These are phyloP conservation scores for Rhynchosporium secalis DNA, from an alignment of 2,329 filamentous ascomycete genomes.

Conservation along the genomic window DNA sequence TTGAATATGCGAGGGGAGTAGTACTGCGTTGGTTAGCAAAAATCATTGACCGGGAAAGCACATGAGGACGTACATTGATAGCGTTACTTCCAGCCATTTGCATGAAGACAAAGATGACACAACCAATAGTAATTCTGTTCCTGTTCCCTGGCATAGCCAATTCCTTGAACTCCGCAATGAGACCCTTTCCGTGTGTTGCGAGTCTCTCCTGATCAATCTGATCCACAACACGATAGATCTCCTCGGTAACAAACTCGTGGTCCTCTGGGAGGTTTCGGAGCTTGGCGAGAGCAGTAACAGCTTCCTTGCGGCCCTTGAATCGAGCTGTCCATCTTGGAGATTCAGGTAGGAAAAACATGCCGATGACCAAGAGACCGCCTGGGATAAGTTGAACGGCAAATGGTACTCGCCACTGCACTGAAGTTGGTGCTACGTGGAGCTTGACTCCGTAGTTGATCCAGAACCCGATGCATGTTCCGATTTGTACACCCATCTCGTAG, in stretches of 20 bases:
- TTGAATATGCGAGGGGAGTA: conserved; percentile 61
- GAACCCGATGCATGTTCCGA: conserved; percentile 47
- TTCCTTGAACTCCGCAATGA: conserved; percentile 12
- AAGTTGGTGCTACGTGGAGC: conserved; percentile 42
- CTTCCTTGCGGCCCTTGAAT: conserved; percentile 59
- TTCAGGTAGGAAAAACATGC: conserved; percentile 40
- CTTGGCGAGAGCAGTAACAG: conserved; percentile 54
- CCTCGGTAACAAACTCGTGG: conserved; percentile 47
- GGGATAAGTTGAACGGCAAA: conserved; percentile 39
- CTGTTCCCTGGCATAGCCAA: conserved; percentile 30
- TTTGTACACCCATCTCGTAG: conserved; percentile 48
- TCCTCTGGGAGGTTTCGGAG: conserved; percentile 50
- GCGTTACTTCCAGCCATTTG: conserved; percentile 56
- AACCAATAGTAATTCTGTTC: conserved; percentile 48
- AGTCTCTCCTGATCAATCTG: conserved; percentile 71
- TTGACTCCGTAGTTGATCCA: conserved; percentile 53
- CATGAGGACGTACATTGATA: neutral
- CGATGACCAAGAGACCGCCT: conserved; percentile 40
- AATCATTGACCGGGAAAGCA: too few species aligned
- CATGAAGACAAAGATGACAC: conserved; percentile 58
- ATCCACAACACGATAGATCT: conserved; percentile 64
- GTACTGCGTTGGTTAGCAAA: neutral
- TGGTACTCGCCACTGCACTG: conserved; percentile 49
- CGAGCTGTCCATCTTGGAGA: conserved; percentile 69
- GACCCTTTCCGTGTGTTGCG: conserved; percentile 61